A percentile compares a stretch with the other conserved stretches of the same genome.
Evolutionary conservation across 768 basidiomycete genomes (phyloP).

Genomic region (Botryobasidium botryosum): DNA sequence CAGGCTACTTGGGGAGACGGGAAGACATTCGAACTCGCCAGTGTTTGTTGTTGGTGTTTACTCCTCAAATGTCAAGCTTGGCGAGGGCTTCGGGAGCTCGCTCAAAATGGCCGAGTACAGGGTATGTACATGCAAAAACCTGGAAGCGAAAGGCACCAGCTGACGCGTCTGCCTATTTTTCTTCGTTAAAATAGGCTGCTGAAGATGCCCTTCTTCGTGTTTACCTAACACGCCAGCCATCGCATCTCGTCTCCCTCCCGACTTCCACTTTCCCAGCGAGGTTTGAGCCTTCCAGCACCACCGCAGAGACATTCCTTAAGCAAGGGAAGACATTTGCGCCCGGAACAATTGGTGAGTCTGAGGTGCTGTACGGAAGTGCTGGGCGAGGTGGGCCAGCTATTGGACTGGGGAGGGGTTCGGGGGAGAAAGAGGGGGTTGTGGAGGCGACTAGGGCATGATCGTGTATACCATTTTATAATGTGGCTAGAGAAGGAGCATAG

Average conservation of each 20-base stretch:
- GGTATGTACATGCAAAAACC: conserved; percentile 27
- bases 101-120: conserved; percentile 91
- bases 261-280: conserved; percentile 47
- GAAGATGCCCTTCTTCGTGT: conserved; percentile 72
- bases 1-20: conserved; percentile 84
- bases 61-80: conserved; percentile 66
- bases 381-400: no score
- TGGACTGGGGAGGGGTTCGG: no score
- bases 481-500: no score
- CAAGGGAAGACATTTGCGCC: neutral
- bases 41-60: conserved; percentile 94
- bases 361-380: conserved; percentile 6
- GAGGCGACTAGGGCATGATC: no score
- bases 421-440: no score
- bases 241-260: conserved; percentile 50
- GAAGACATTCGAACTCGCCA: conserved; percentile 77
- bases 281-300: neutral
- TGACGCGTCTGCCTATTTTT: neutral
- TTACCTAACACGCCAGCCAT: conserved; percentile 64
- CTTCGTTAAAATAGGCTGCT: conserved; percentile 37
- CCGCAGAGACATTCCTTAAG: neutral
- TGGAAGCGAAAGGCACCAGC: neutral
- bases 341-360: conserved; percentile 5
- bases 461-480: no score
- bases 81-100: conserved; percentile 88